Conservation (phyloP, 306 rosid genomes). For the Geum urbanum region DNA sequence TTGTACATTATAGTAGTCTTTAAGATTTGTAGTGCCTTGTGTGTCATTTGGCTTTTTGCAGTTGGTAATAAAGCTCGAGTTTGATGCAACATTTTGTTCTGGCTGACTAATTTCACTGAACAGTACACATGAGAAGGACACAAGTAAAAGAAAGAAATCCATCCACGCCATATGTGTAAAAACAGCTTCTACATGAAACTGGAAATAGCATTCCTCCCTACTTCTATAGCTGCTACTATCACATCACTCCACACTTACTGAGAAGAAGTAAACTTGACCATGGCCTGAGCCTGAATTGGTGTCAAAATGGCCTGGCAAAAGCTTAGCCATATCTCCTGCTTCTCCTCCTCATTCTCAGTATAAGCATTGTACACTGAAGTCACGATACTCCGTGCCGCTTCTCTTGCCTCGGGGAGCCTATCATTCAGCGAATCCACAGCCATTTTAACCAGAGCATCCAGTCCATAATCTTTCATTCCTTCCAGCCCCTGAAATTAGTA, state of each 20-base stretch:
- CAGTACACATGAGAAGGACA: not conserved
- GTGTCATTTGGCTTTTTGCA: not conserved
- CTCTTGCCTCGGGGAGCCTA: slow-evolving; percentile 92
- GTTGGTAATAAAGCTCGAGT: not conserved
- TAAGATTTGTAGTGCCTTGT: not conserved
- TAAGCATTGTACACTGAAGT: slow-evolving; percentile 42
- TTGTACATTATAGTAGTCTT: not conserved
- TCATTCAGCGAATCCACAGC: slow-evolving; percentile 74
- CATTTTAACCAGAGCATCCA: slow-evolving; percentile 55
- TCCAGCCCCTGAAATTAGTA: slow-evolving; percentile 49
- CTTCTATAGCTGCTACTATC: not conserved
- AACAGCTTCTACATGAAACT: slow-evolving; percentile 21
- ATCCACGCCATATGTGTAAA: not conserved
- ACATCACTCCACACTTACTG: slow-evolving; percentile 7
- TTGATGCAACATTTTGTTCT: too few species aligned
- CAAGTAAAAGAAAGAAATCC: not conserved
- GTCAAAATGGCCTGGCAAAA: slow-evolving; percentile 71
- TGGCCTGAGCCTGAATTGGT: slow-evolving; percentile 56
- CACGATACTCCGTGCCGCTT: slow-evolving; percentile 73
- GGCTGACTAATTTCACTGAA: not conserved
- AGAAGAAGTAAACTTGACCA: slow-evolving; percentile 59
- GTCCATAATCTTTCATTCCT: slow-evolving; percentile 68
- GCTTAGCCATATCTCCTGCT: slow-evolving; percentile 73
- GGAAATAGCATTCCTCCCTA: not conserved
- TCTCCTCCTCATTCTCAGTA: slow-evolving; percentile 52